Percentiles rank a stretch among this genome's conserved stretches.
Evolutionary conservation across 805 yeast species (phyloP).

Genomic region (Monosporozyma aerobia): DNA sequence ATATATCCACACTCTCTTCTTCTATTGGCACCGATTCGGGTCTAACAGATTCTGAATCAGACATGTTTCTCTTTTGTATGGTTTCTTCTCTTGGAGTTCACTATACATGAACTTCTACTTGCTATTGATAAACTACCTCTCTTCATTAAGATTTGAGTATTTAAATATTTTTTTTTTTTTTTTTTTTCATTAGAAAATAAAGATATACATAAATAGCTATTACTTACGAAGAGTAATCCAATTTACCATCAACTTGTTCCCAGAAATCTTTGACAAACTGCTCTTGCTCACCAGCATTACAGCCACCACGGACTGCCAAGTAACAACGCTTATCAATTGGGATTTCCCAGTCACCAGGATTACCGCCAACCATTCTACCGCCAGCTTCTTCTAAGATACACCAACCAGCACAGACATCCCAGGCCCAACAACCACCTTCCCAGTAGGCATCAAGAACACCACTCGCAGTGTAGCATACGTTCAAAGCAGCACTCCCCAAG

Average conservation of each 20-base stretch:
- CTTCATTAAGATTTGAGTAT: not conserved
- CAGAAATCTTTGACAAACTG: constrained; percentile 41
- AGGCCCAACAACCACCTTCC: constrained; percentile 63
- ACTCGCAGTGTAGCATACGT: constrained; percentile 47
- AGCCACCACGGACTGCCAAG: constrained; percentile 47
- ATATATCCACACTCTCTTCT: not conserved
- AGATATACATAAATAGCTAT: not conserved
- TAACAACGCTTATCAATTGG: constrained; percentile 45
- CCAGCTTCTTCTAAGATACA: constrained; percentile 52
- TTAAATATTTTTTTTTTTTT: not conserved
- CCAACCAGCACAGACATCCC: constrained; percentile 70
- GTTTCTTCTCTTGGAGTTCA: too few species aligned
- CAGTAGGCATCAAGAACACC: constrained; percentile 55
- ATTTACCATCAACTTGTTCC: constrained; percentile 39
- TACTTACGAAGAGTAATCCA: constrained; percentile 28
- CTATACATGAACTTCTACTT: not conserved
- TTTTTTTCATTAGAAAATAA: not conserved
- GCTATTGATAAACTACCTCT: not conserved
- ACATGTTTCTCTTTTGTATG: not conserved
- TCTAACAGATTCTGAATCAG: not conserved
- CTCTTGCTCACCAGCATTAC: constrained; percentile 34
- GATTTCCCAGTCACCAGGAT: constrained; percentile 39
- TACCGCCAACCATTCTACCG: constrained; percentile 47
- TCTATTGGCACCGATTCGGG: not conserved
- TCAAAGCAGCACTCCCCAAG: constrained; percentile 58